phyloP scores from a whole-genome alignment of 2,329 filamentous ascomycete species.

The Setomelanomma holmii region DNA sequence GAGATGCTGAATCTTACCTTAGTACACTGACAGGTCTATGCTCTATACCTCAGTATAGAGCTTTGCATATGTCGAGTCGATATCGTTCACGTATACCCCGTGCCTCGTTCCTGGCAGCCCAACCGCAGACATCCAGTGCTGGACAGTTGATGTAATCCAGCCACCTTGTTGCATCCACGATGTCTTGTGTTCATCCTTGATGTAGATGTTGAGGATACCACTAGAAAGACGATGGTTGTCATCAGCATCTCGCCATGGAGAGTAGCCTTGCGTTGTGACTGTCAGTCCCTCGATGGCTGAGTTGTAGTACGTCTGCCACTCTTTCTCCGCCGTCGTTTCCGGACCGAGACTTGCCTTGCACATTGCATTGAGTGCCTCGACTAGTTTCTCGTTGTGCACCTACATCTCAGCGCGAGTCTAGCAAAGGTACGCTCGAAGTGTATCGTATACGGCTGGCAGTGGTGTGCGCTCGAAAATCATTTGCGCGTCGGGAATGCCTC shows the following conservation, averaged over 20 bases:
- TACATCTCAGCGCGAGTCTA: neutral
- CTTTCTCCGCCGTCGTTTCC: neutral
- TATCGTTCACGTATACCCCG: neutral
- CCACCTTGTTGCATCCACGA: neutral
- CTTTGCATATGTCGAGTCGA: neutral
- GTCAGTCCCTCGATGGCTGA: neutral
- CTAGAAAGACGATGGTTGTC: neutral
- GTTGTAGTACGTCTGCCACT: neutral
- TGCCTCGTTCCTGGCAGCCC: neutral
- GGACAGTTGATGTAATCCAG: neutral
- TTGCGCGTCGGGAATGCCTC: neutral
- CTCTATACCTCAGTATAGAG: too few relatives aligned
- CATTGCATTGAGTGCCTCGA: neutral
- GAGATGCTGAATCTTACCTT: too few relatives aligned
- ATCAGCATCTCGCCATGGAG: neutral
- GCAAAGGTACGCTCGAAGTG: neutral
- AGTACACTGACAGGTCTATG: too few relatives aligned
- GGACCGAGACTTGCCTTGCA: neutral
- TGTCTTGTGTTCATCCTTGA: neutral
- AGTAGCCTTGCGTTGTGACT: neutral
- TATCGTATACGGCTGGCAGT: neutral
- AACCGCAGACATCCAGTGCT: neutral
- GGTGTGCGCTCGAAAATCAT: neutral
- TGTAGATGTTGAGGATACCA: neutral
- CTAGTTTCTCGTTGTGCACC: neutral